Evolutionary conservation across 176 grass and related monocot genomes (phyloP).

Genomic region (Ensete ventricosum): DNA sequence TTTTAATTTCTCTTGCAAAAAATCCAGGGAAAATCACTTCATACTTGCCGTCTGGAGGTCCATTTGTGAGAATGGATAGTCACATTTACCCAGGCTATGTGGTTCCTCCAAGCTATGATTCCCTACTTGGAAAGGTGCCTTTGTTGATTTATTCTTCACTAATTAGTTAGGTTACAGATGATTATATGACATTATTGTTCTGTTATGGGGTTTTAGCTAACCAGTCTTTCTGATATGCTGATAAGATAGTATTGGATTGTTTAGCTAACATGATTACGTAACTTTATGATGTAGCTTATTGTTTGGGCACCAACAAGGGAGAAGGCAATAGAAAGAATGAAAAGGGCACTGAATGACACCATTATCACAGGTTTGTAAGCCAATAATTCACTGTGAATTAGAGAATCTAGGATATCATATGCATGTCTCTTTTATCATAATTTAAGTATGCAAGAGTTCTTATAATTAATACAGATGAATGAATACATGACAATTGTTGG

Average conservation of each 20-base stretch:
- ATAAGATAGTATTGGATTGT: not conserved
- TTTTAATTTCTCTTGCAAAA: not conserved
- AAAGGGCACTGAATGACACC: constrained; percentile 42
- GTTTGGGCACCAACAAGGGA: constrained; percentile 54
- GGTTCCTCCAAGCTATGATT: constrained; percentile 47
- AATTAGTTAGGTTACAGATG: not conserved
- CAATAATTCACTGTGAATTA: not conserved
- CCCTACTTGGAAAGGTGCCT: constrained; percentile 40
- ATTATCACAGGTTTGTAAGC: constrained; percentile 31
- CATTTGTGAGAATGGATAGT: constrained; percentile 60
- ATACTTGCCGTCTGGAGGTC: constrained; percentile 48
- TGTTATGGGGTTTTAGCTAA: too few species aligned
- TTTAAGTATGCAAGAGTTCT: too few species aligned
- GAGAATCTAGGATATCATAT: not conserved
- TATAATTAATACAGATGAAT: too few species aligned
- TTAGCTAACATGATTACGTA: not conserved
- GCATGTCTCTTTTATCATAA: not conserved
- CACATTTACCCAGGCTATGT: constrained; percentile 50
- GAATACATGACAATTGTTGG: not conserved
- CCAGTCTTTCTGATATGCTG: too few species aligned
- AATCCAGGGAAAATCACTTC: constrained; percentile 43
- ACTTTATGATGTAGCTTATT: constrained; percentile 28
- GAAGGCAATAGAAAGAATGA: constrained; percentile 53
- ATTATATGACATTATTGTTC: not conserved
- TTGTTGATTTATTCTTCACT: not conserved